Evolutionary conservation across 1,139 yeast genomes (phyloP), one percentile per base, ranked within the genome.

Genomic region (Magnusiomyces clavatus): DNA sequence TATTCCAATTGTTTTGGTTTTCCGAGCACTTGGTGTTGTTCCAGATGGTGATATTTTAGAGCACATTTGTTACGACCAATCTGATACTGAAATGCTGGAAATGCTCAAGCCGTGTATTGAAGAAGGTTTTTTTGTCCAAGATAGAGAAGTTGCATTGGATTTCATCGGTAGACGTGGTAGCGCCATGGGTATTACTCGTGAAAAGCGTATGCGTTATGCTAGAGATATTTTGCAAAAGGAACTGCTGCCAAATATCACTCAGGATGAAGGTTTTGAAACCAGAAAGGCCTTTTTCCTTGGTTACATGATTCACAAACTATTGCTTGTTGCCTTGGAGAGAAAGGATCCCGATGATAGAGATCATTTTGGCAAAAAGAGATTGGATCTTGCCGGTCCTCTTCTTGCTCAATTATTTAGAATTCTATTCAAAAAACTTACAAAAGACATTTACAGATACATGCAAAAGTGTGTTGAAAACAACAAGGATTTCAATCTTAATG

Each of bases 11-110:
- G 96, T 92, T 37, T 84, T 92, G 66, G 97, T 94, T 17, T 92
- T 92, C 72, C 80, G 98, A 75, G 99, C 99, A 16, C 77, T 94
- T 58, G 99, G 99, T 61, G 94, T 92, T 52, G 97, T 94, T 24
- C 97, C 97, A 29, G 99, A 92, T 75, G 97, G 98, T 69, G 99
- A 94, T 74, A 94, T 92, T 64, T 76, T 94, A 62, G 97, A 92
- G 70, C 98, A 92, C 69, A 92, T 92, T 55, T 94, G 98, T 74
- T 94, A 90, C 69, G 99, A 92, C 70, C 90, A 90, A 54, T 86
- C 85, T 61, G 99, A 92, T 74, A 90, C 97, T 96, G 98, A 92
- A 72, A 94, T 94, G 98, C 79, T 92, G 71, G 99, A 94, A 73
- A 88, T 92, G 95, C 78, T 94, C 66, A 94, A 92, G 69, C 98